Evolutionary conservation across 345 rosid genomes (phyloP).

Genomic region (Eucalyptus albens): DNA sequence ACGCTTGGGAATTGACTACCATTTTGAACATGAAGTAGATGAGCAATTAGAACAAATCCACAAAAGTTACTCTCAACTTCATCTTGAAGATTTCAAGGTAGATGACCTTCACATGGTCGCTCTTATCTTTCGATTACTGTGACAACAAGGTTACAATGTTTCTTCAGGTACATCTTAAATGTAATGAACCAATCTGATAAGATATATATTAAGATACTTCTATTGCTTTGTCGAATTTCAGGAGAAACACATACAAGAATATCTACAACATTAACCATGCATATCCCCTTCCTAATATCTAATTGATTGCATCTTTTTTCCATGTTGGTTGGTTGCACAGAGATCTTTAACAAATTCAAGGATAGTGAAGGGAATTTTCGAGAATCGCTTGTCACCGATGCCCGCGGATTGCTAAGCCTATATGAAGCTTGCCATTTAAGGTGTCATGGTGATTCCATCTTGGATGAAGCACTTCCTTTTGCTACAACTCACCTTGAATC

Average conservation of each 20-base stretch:
- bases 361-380: neutral
- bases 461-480: neutral
- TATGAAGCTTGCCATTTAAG: constrained; percentile 4
- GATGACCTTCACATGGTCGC: neutral
- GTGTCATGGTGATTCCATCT: neutral
- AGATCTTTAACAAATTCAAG: neutral
- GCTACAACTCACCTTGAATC: neutral
- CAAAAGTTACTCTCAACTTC: neutral
- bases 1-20: constrained; percentile 25
- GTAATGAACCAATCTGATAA: neutral
- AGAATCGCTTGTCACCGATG: neutral
- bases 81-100: neutral
- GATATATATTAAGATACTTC: neutral
- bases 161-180: neutral
- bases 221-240: neutral
- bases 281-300: neutral
- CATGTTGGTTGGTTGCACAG: neutral
- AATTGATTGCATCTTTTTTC: neutral
- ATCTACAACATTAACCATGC: neutral
- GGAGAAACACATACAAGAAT: neutral
- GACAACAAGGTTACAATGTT: neutral
- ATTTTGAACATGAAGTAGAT: constrained; percentile 25
- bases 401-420: neutral
- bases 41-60: neutral
- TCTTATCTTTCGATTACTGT: neutral